Conservation (phyloP, 306 rosid species). For the Lablab purpureus region DNA sequence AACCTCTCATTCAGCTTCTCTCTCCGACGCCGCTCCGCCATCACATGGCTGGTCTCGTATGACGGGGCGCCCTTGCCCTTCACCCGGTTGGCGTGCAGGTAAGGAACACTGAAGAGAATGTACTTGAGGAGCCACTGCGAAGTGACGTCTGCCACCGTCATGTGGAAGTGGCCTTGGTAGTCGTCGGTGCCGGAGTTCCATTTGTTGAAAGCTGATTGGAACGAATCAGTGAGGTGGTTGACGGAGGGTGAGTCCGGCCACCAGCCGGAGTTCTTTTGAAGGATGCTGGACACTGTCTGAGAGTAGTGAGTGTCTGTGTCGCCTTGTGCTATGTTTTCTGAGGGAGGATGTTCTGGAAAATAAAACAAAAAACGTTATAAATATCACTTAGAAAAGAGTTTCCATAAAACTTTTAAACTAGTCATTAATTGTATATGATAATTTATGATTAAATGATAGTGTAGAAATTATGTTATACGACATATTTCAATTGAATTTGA, state of each 20-base stretch:
- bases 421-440: neutral
- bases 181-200: conserved; percentile 48
- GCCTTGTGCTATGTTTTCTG: conserved; percentile 46
- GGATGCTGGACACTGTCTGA: conserved; percentile 67
- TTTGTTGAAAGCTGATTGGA: conserved; percentile 64
- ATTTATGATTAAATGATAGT: too few species aligned
- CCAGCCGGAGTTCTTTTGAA: conserved; percentile 44
- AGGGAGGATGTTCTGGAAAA: conserved; percentile 36
- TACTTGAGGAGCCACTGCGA: conserved; percentile 70
- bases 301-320: conserved; percentile 56
- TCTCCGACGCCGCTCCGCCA: conserved; percentile 66
- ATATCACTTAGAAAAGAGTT: neutral
- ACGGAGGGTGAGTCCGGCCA: conserved; percentile 50
- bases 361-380: conserved; percentile 20
- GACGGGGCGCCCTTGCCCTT: conserved; percentile 35
- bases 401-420: neutral
- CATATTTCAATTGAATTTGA: neutral
- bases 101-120: conserved; percentile 62
- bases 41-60: conserved; percentile 63
- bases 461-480: neutral
- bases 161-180: conserved; percentile 15
- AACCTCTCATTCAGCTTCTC: conserved; percentile 78
- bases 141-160: conserved; percentile 12
- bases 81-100: conserved; percentile 57
- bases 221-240: conserved; percentile 37